Evolutionary conservation across 2,329 filamentous ascomycete genomes (phyloP).

Genomic region (Aspergillus awamori): DNA sequence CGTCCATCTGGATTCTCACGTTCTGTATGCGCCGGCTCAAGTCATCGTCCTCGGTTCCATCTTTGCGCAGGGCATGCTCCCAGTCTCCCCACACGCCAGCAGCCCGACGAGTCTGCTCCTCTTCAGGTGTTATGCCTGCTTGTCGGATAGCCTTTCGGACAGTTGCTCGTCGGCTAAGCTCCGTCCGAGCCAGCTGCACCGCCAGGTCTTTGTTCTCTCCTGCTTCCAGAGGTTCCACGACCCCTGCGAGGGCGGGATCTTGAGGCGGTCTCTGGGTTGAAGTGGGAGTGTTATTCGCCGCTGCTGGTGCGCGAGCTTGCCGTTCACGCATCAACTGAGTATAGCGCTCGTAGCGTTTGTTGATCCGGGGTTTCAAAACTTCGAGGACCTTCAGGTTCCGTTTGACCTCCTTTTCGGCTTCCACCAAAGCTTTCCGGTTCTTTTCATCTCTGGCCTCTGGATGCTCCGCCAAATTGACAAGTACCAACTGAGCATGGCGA

Average conservation of each 20-base stretch:
- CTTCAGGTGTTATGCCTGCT: slow-evolving; percentile 60
- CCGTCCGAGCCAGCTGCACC: slow-evolving; percentile 72
- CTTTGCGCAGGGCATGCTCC: slow-evolving; percentile 49
- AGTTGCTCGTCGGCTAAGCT: slow-evolving; percentile 69
- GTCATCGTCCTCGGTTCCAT: slow-evolving; percentile 42
- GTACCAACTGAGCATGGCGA: slow-evolving; percentile 81
- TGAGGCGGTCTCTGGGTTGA: slow-evolving; percentile 22
- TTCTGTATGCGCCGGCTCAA: slow-evolving; percentile 57
- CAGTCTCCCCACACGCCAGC: slow-evolving; percentile 58
- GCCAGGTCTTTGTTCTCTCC: slow-evolving; percentile 74
- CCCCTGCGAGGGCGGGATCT: slow-evolving; percentile 65
- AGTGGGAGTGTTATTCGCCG: slow-evolving; percentile 14
- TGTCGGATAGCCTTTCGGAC: slow-evolving; percentile 60
- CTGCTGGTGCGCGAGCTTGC: slow-evolving; percentile 44
- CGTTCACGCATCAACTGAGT: slow-evolving; percentile 53
- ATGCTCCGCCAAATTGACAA: slow-evolving; percentile 73
- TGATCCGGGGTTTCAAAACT: slow-evolving; percentile 75
- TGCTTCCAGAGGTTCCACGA: slow-evolving; percentile 66
- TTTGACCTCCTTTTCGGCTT: slow-evolving; percentile 64
- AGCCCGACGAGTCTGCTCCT: slow-evolving; percentile 59
- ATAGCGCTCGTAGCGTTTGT: slow-evolving; percentile 71
- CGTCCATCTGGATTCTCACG: slow-evolving; percentile 47
- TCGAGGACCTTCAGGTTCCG: slow-evolving; percentile 73
- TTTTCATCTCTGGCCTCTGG: slow-evolving; percentile 72
- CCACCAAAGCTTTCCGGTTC: slow-evolving; percentile 55